Percentiles rank a stretch among this genome's conserved stretches.
phyloP scores from a whole-genome alignment of 2,329 filamentous ascomycete species.

The Lasiodiplodia gonubiensis region DNA sequence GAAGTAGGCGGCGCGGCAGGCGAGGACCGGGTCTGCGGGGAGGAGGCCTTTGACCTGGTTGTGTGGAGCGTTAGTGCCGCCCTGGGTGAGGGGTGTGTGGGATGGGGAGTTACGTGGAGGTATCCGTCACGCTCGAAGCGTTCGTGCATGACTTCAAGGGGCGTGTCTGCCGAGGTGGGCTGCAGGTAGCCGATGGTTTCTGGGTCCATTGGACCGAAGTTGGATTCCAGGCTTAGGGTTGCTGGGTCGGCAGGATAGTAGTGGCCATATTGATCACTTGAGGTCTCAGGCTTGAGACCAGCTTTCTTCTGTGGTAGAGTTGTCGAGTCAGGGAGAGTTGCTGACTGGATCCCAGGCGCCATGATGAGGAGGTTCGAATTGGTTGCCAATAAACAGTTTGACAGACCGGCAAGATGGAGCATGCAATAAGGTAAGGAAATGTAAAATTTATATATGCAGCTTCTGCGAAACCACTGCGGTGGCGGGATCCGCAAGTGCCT shows the following conservation, averaged over 20 bases:
- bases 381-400: too few relatives aligned
- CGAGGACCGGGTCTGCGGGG: slow-evolving; percentile 25
- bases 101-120: neutral
- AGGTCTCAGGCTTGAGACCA: neutral
- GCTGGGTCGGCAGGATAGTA: slow-evolving; percentile 27
- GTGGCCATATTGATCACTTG: slow-evolving; percentile 14
- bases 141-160: neutral
- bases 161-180: slow-evolving; percentile 8
- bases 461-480: too few relatives aligned
- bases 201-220: slow-evolving; percentile 27
- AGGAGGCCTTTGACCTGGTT: slow-evolving; percentile 25
- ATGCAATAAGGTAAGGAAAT: too few relatives aligned
- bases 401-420: too few relatives aligned
- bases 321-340: neutral
- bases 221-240: slow-evolving; percentile 24
- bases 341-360: neutral
- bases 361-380: neutral
- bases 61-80: neutral
- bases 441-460: too few relatives aligned
- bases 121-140: slow-evolving; percentile 4
- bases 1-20: slow-evolving; percentile 29
- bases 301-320: neutral
- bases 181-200: slow-evolving; percentile 24
- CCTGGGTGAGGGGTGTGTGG: neutral
- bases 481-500: too few relatives aligned